phyloP scores from a whole-genome alignment of 192 early-diverging fungal species.

The Coemansia sp. region DNA sequence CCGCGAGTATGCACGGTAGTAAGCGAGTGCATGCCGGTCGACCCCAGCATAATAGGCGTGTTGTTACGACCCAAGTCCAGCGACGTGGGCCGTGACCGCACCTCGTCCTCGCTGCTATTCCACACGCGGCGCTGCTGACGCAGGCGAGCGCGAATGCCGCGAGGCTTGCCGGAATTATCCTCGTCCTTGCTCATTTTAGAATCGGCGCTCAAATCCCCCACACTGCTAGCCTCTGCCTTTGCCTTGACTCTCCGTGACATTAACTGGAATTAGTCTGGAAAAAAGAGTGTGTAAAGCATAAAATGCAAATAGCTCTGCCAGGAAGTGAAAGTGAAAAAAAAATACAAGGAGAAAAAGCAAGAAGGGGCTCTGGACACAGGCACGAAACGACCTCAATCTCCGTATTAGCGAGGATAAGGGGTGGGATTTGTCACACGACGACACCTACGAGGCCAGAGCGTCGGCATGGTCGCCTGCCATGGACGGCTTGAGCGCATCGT shows the following conservation, averaged over 20 bases:
- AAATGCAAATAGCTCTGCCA: background rate
- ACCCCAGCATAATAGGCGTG: constrained; percentile 16
- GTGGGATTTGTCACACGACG: background rate
- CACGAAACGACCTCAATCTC: background rate
- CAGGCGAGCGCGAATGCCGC: constrained; percentile 43
- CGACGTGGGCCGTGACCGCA: constrained; percentile 37
- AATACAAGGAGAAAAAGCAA: background rate
- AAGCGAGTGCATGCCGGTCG: constrained; percentile 33
- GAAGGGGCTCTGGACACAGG: background rate
- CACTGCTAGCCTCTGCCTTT: background rate
- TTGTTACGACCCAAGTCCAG: constrained; percentile 34
- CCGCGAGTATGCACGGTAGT: constrained; percentile 32
- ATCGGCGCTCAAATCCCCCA: background rate
- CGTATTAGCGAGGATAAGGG: background rate
- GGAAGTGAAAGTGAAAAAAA: constrained; percentile 3
- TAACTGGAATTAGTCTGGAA: background rate
- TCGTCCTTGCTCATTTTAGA: constrained; percentile 37
- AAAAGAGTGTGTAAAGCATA: background rate
- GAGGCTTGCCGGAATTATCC: constrained; percentile 9
- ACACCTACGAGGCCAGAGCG: constrained; percentile 4
- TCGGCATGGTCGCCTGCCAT: constrained; percentile 27
- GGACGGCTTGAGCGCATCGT: constrained; percentile 60
- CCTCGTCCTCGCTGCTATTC: constrained; percentile 45
- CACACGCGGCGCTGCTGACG: constrained; percentile 47
- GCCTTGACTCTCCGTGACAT: constrained; percentile 6